A percentile compares a stretch with the other conserved stretches of the same genome.
phyloP scores from a whole-genome alignment of 805 yeast species.

The Metschnikowia arizonensis region DNA sequence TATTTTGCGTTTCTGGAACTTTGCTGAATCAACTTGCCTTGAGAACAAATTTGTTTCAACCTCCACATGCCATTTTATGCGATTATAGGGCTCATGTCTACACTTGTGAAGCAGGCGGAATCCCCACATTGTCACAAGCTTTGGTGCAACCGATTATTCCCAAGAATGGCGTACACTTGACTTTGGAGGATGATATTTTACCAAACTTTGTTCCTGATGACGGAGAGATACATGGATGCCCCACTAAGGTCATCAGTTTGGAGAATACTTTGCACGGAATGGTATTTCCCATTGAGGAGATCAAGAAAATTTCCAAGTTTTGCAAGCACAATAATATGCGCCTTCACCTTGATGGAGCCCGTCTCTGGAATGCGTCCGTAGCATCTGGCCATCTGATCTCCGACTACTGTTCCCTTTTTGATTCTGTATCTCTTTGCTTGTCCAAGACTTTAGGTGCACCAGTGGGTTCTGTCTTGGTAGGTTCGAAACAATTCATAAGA shows the following conservation, averaged over 20 bases:
- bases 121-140: conserved; percentile 41
- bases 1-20: conserved; percentile 42
- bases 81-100: conserved; percentile 37
- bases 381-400: conserved; percentile 38
- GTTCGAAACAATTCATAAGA: conserved; percentile 25
- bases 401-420: conserved; percentile 38
- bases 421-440: conserved; percentile 41
- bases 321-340: conserved; percentile 32
- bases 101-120: conserved; percentile 40
- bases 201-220: conserved; percentile 39
- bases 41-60: conserved; percentile 37
- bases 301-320: conserved; percentile 32
- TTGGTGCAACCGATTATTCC: conserved; percentile 39
- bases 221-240: conserved; percentile 43
- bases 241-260: conserved; percentile 41
- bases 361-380: conserved; percentile 42
- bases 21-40: conserved; percentile 40
- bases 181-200: conserved; percentile 36
- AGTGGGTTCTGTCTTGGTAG: conserved; percentile 40
- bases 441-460: conserved; percentile 44
- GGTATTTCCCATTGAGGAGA: conserved; percentile 38
- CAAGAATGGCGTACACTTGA: conserved; percentile 31
- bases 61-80: conserved; percentile 39
- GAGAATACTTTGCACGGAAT: conserved; percentile 44
- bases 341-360: conserved; percentile 42